phyloP scores from a whole-genome alignment of 2,329 filamentous ascomycete genomes.

The Trichoderma cornu-damae region DNA sequence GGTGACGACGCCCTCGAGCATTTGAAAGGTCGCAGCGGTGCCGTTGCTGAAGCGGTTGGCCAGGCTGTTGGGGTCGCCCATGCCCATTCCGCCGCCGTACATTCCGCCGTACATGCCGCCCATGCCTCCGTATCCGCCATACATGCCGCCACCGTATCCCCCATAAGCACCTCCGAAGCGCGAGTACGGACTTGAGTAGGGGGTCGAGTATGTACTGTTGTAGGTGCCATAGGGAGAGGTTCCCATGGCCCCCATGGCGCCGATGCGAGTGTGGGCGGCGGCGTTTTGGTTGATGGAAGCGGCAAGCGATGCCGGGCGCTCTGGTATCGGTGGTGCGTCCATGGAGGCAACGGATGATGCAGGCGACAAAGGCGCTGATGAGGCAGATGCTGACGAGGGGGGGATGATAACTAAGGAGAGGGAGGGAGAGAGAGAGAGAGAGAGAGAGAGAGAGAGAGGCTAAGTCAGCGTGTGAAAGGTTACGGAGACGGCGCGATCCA shows the following conservation, averaged over 20 bases:
- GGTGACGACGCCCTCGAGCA: constrained; percentile 94
- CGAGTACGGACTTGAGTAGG: constrained; percentile 40
- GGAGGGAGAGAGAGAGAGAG: constrained; percentile 29
- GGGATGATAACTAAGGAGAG: constrained; percentile 26
- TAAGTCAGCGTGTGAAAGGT: constrained; percentile 26
- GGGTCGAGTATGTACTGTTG: constrained; percentile 36
- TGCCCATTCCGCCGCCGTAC: constrained; percentile 44
- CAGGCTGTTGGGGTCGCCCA: constrained; percentile 83
- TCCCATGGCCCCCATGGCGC: constrained; percentile 38
- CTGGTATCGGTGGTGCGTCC: constrained; percentile 65
- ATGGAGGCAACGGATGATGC: constrained; percentile 30
- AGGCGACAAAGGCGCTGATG: constrained; percentile 33
- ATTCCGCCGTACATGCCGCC: constrained; percentile 39
- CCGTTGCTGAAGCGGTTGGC: constrained; percentile 94
- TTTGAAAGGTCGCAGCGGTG: constrained; percentile 94
- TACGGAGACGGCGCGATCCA: constrained; percentile 3
- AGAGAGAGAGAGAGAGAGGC: constrained; percentile 29
- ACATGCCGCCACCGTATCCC: constrained; percentile 34
- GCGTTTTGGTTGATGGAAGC: constrained; percentile 83
- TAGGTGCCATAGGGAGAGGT: constrained; percentile 47
- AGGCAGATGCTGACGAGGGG: constrained; percentile 37
- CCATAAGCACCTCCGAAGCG: constrained; percentile 40
- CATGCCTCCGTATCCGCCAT: constrained; percentile 38
- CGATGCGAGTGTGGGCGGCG: constrained; percentile 61
- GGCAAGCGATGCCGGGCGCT: constrained; percentile 71